Percentiles rank a stretch among this genome's conserved stretches.
Evolutionary conservation across 2,329 filamentous ascomycete species (phyloP).

Genomic region (Sarocladium oryzae): DNA sequence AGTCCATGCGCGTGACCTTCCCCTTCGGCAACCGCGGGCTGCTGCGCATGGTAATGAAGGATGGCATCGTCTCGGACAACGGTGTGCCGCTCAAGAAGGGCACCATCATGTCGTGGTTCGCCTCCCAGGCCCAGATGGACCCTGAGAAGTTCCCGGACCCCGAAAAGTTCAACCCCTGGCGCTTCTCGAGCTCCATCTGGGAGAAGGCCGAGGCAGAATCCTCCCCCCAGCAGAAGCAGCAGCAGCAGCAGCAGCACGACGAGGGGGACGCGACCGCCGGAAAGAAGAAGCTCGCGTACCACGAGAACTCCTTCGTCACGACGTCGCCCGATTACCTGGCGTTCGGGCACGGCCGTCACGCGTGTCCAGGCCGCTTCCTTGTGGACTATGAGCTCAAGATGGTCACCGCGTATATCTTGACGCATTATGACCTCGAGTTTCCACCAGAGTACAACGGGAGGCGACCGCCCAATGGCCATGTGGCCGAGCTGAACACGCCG

Average conservation of each 20-base stretch:
- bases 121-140: slow-evolving; percentile 24
- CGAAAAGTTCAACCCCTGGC: slow-evolving; percentile 32
- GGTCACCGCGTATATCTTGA: slow-evolving; percentile 25
- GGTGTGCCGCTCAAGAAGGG: slow-evolving; percentile 26
- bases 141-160: slow-evolving; percentile 25
- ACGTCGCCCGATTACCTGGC: slow-evolving; percentile 25
- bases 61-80: slow-evolving; percentile 24
- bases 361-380: slow-evolving; percentile 33
- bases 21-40: slow-evolving; percentile 20
- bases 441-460: slow-evolving; percentile 11
- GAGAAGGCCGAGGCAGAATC: neutral
- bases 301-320: slow-evolving; percentile 22
- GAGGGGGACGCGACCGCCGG: neutral
- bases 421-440: slow-evolving; percentile 26
- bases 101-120: slow-evolving; percentile 25
- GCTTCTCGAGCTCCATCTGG: slow-evolving; percentile 26
- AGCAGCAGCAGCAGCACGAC: too few species aligned
- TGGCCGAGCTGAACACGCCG: slow-evolving; percentile 11
- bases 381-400: slow-evolving; percentile 32
- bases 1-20: slow-evolving; percentile 27
- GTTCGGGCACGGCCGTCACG: slow-evolving; percentile 32
- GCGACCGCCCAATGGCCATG: slow-evolving; percentile 12
- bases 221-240: neutral
- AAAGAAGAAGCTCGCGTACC: too few species aligned
- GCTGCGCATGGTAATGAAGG: slow-evolving; percentile 19